Conservation (phyloP, 805 yeast genomes). For the Candida lessepsii region DNA sequence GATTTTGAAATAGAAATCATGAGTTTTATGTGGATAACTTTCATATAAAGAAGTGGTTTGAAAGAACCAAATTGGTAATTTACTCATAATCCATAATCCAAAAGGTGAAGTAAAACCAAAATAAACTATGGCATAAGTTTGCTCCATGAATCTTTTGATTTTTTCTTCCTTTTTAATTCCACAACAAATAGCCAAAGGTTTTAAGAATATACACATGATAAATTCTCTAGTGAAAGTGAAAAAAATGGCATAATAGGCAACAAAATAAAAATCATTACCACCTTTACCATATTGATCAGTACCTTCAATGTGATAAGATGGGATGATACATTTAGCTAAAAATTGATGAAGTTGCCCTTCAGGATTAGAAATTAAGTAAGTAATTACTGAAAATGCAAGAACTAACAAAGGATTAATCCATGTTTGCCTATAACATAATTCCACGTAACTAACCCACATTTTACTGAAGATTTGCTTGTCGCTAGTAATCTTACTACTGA, state of each 20-base stretch:
- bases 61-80: conserved; percentile 85
- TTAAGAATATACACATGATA: conserved; percentile 74
- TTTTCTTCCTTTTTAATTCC: conserved; percentile 58
- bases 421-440: conserved; percentile 57
- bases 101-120: conserved; percentile 79
- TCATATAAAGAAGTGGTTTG: conserved; percentile 78
- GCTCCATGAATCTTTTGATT: conserved; percentile 85
- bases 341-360: conserved; percentile 54
- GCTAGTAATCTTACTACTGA: conserved; percentile 24
- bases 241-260: conserved; percentile 74
- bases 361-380: conserved; percentile 57
- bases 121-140: conserved; percentile 79
- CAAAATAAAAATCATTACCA: conserved; percentile 73
- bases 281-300: conserved; percentile 87
- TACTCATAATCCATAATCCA: conserved; percentile 83
- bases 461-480: conserved; percentile 58
- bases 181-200: conserved; percentile 60
- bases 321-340: conserved; percentile 58
- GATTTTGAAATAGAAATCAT: conserved; percentile 66
- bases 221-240: conserved; percentile 92
- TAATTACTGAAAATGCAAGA: conserved; percentile 36
- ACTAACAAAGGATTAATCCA: conserved; percentile 71
- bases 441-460: conserved; percentile 56
- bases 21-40: conserved; percentile 79
- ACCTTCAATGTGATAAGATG: conserved; percentile 62